Base-by-base conservation (phyloP, 1,139 yeast species). In the Wickerhamomyces sp. region DNA sequence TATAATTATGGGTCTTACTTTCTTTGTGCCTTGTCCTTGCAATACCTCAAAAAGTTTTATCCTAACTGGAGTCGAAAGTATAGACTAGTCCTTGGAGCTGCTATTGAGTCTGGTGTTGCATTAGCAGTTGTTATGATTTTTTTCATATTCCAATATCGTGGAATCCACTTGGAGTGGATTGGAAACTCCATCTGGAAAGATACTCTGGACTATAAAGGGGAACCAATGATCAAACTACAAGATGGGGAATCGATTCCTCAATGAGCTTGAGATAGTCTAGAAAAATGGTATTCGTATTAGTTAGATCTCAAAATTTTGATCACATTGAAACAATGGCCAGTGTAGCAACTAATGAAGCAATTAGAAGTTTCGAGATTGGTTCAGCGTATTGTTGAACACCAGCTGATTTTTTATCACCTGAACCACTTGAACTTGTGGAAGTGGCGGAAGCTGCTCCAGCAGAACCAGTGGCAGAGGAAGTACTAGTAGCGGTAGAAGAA, bases 31-130 rank as follows among this genome's bases (percentile, higher is more conserved):
- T 72, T 71, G 47, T 54, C 69, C 35, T 66, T 65, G 44, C 43
- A 48, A 18, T 47, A 47, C 5, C 55, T 61, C n/a, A 54, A 56
- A 44, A 55, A 49, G 42, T 47, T 37, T 34, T 55, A 54, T 55
- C 55, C 64, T 9, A 47, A 44, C 7, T 66, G 75, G 75, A 60
- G 71, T 67, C 70, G 66, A 37, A 71, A 69, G 56, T 68, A 67
- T 48, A 66, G 56, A 34, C 63, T 39, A 52, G 60, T 65, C 64
- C 61, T 63, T 61, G 73, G 73, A 29, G 72, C 79, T 51, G 84
- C 78, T 1, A 62, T 79, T 27, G 73, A 76, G 15, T 78, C 81
- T 7, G 84, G 84, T 10, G 76, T 73, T 33, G 79, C 79, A 6
- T 68, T 75, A 41, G 68, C 77, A 51, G 73, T 76, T 0, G 63